Base-by-base conservation (phyloP, 2,329 filamentous ascomycete genomes). In the Neonectria neomacrospora region DNA sequence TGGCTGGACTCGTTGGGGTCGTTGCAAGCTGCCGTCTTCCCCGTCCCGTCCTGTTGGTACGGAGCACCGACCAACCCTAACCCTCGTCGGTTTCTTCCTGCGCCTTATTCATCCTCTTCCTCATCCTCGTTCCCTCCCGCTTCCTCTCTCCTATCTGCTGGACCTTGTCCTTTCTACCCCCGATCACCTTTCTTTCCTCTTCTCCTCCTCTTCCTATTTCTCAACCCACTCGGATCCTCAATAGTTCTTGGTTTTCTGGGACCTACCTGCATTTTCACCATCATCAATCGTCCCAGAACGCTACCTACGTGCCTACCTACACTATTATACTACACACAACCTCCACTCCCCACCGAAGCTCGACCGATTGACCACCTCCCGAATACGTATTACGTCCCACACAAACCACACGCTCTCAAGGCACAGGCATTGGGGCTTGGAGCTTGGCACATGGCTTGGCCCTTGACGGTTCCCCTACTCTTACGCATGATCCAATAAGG, bases 391-490 rank as follows among this genome's bases (percentile, higher is more conserved):
- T 60, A 45, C 23, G 47, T 69, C 65, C 65, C 63, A 68, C 68
- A 52, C 34, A 41, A 34, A 50, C 64, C 26, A 50, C 26, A 11
- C 56, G 53, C 48, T 66, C 66, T 54, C 53, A 65, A 66, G 65
- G 67, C 60, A 67, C 68, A 68, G 64, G 58, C 58, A 63, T 53
- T 32, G 42, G 34, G 54, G 51, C 62, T 63, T 30, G 54, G 47
- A 59, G 62, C 66, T 70, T 72, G 72, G 68, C 67, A 61, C 53
- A 64, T 68, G 67, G 68, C 64, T 72, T 63, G 48, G 60, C 54
- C 32, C 28, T 32, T 42, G 44, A 44, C 48, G 55, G 51, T 23
- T 22, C 44, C 32, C 22, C 26, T 11, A 11, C 11, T 42, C 18
- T 22, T 53, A 60, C 56, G 61, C 28, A 14, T 16, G 47, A 55